These are phyloP conservation scores for Arthroderma sp. DNA, from an alignment of 2,329 filamentous ascomycete genomes.

Conservation along the genomic window DNA sequence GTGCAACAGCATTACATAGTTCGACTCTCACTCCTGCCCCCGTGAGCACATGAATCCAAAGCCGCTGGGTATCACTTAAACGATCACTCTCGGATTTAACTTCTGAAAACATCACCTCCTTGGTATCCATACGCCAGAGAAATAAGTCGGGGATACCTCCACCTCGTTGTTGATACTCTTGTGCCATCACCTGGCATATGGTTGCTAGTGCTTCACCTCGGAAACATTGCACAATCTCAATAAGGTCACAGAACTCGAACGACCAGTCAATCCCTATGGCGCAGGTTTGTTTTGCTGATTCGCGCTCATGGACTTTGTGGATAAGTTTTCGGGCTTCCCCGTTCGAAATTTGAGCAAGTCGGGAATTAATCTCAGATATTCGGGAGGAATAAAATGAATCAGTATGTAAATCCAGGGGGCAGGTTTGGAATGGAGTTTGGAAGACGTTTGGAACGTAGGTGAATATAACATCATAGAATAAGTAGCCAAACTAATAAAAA, in stretches of 20 bases:
- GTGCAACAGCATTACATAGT: constrained; percentile 55
- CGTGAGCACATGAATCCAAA: constrained; percentile 92
- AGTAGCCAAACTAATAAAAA: constrained; percentile 51
- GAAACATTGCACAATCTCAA: constrained; percentile 69
- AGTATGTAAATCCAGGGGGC: constrained; percentile 81
- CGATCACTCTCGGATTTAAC: constrained; percentile 83
- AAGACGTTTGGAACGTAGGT: constrained; percentile 93
- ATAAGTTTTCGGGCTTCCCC: constrained; percentile 60
- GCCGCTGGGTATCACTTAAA: constrained; percentile 83
- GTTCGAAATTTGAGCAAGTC: constrained; percentile 77
- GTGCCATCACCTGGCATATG: constrained; percentile 85
- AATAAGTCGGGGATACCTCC: constrained; percentile 88
- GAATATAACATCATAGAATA: constrained; percentile 91
- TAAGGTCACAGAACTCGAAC: constrained; percentile 64
- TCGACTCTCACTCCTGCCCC: constrained; percentile 78
- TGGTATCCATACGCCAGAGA: constrained; percentile 56
- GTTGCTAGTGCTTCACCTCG: constrained; percentile 66
- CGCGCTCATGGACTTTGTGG: constrained; percentile 52
- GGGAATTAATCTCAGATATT: constrained; percentile 78
- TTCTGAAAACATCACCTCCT: constrained; percentile 63
- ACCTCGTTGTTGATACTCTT: constrained; percentile 79
- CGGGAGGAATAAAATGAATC: constrained; percentile 81
- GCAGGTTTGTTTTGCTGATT: constrained; percentile 62
- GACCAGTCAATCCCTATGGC: constrained; percentile 90
- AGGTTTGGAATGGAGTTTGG: constrained; percentile 89